phyloP scores from a whole-genome alignment of 371 early-diverging fungal genomes.

The Mortierella sp. region DNA sequence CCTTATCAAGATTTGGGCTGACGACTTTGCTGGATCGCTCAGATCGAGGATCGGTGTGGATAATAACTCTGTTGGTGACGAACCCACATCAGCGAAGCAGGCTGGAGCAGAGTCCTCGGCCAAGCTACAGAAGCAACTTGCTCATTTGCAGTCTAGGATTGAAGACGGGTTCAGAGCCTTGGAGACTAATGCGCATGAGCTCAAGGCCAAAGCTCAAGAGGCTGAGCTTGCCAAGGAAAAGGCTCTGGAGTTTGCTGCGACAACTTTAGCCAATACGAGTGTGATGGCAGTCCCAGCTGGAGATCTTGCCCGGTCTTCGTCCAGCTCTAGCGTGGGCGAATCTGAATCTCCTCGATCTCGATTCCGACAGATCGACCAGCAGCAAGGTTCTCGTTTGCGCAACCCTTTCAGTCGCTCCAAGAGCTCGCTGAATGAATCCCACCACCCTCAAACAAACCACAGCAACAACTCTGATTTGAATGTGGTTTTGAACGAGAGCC shows the following conservation, averaged over 20 bases:
- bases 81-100: not conserved
- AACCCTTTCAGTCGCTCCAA: slow-evolving; percentile 20
- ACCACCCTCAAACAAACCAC: slow-evolving; percentile 8
- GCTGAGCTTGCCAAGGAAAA: slow-evolving; percentile 38
- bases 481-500: slow-evolving; percentile 36
- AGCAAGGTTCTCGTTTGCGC: slow-evolving; percentile 14
- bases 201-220: slow-evolving; percentile 30
- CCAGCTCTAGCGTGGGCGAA: slow-evolving; percentile 4
- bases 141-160: slow-evolving; percentile 22
- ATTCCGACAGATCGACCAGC: slow-evolving; percentile 15
- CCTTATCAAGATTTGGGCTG: slow-evolving; percentile 35
- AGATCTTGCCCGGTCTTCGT: not conserved
- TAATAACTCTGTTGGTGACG: slow-evolving; percentile 8
- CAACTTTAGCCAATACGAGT: slow-evolving; percentile 29
- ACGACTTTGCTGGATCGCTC: slow-evolving; percentile 34
- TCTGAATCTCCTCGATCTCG: not conserved
- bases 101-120: not conserved
- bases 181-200: slow-evolving; percentile 38
- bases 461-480: slow-evolving; percentile 31
- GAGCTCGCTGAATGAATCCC: slow-evolving; percentile 8
- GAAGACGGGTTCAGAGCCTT: slow-evolving; percentile 37
- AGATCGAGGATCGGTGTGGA: slow-evolving; percentile 12
- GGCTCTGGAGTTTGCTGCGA: slow-evolving; percentile 45
- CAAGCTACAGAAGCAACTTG: slow-evolving; percentile 22
- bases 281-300: not conserved